Evolutionary conservation across 768 basidiomycete genomes (phyloP).

Genomic region (Aureoboletus auriporus): DNA sequence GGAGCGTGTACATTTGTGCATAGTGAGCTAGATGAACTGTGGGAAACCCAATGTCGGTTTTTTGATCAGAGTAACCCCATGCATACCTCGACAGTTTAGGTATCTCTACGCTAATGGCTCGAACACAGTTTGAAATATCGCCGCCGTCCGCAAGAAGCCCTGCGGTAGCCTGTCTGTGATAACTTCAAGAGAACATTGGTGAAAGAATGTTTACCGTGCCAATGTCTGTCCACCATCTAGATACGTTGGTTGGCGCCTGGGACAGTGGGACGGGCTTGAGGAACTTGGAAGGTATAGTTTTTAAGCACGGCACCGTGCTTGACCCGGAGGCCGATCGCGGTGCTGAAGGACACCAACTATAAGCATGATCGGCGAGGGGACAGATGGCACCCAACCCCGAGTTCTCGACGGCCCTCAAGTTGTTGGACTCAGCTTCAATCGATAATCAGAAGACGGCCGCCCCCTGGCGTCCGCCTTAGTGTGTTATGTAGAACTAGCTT

Average conservation of each 20-base stretch:
- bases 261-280: slow-evolving; percentile 43
- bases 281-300: slow-evolving; percentile 96
- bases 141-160: slow-evolving; percentile 93
- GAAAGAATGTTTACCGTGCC: slow-evolving; percentile 60
- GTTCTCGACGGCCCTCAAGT: slow-evolving; percentile 99
- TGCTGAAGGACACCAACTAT: slow-evolving; percentile 43
- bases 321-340: slow-evolving; percentile 92
- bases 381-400: slow-evolving; percentile 62
- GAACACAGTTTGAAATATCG: slow-evolving; percentile 77
- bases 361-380: background rate
- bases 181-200: background rate
- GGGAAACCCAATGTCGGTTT: background rate
- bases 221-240: slow-evolving; percentile 87
- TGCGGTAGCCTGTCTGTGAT: slow-evolving; percentile 69
- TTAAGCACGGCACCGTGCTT: slow-evolving; percentile 93
- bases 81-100: slow-evolving; percentile 75
- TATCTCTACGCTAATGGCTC: slow-evolving; percentile 69
- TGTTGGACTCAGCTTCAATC: too few species aligned
- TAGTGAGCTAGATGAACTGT: slow-evolving; percentile 73
- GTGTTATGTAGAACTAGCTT: too few species aligned
- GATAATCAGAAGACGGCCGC: too few species aligned
- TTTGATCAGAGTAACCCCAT: background rate
- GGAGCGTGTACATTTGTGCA: slow-evolving; percentile 93
- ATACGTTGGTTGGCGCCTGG: slow-evolving; percentile 92
- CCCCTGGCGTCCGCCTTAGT: too few species aligned